Evolutionary conservation across 108 stramenopile genomes (phyloP), one percentile per base, ranked within the genome.

Genomic region (Fistulifera pelliculosa): DNA sequence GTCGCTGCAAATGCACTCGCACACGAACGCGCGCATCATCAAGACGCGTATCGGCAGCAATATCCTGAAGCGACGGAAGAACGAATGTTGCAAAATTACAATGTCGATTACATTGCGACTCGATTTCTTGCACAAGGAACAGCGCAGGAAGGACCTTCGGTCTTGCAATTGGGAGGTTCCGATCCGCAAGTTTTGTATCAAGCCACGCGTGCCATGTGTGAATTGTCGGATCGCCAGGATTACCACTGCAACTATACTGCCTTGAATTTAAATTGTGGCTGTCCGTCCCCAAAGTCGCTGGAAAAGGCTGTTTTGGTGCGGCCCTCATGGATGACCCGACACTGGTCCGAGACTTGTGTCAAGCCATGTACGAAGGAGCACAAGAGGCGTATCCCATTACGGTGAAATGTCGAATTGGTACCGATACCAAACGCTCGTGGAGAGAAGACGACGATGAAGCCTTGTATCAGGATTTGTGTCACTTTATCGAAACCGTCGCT

Each of bases 241-340:
- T 35, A 35, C 8, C 58, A 54, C 27, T 88, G 90, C 65, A 80
- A 82, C 26, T 99, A 98, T 60, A 96, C 95, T 18, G 98, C 93
- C 27, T 60, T 99, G 19, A 99, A 99, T 74, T 59, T 99, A 39
- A 99, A 99, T 62, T 96, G 95, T 54, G 99, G 99, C 6, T 99
- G 99, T 79, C 99, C 98, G 7, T 83, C 79, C 94, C 97, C 38
- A 85, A 90, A 59, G 99, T 99, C 0, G 93, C 97, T 21, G 87
- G 89, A 0, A 96, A 95, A 56, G 94, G 95, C 44, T 93, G 90
- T 42, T 99, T 99, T 58, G 99, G 99, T 38, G 99, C 99, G 0
- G 93, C 93, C 0, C 72, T 99, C 15, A 99, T 99, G 99, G 84
- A 88, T 16, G 79, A 90, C 18, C 83, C 97, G 4, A 66, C 76